Percentiles rank a stretch among this genome's conserved stretches.
Evolutionary conservation across 495 filamentous ascomycete genomes (phyloP).

Genomic region (Penicillium canariense): DNA sequence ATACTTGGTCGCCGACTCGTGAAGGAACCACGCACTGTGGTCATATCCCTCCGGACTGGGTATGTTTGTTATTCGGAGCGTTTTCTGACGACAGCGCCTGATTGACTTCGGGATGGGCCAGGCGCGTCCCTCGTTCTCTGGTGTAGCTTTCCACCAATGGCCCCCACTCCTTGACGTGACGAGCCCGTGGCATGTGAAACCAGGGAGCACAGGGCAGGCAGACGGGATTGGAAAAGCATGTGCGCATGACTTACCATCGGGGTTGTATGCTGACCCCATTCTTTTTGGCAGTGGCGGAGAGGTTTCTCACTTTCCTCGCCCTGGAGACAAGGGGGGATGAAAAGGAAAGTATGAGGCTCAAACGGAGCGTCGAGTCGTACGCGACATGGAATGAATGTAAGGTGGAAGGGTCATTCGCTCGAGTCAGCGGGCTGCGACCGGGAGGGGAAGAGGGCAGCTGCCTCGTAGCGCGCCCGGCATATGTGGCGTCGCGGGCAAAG

Average conservation of each 20-base stretch:
- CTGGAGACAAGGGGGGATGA: not conserved
- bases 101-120: not conserved
- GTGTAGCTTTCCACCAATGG: not conserved
- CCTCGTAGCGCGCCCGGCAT: constrained; percentile 40
- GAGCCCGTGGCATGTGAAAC: constrained; percentile 24
- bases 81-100: no score
- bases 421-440: constrained; percentile 26
- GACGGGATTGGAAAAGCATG: constrained; percentile 12
- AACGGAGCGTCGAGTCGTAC: constrained; percentile 22
- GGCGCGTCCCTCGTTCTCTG: not conserved
- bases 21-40: no score
- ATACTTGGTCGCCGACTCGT: not conserved
- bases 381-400: constrained; percentile 22
- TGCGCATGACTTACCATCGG: constrained; percentile 41
- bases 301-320: not conserved
- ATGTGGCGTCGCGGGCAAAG: constrained; percentile 31
- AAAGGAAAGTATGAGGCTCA: constrained; percentile 26
- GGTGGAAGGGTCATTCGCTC: constrained; percentile 26
- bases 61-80: no score
- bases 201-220: constrained; percentile 1
- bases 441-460: constrained; percentile 35
- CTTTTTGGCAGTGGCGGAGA: constrained; percentile 18
- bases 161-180: constrained; percentile 1
- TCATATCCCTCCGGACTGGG: no score
- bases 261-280: constrained; percentile 42